These are phyloP conservation scores for Talaromyces liani DNA, from an alignment of 495 filamentous ascomycete genomes.

Conservation along the genomic window DNA sequence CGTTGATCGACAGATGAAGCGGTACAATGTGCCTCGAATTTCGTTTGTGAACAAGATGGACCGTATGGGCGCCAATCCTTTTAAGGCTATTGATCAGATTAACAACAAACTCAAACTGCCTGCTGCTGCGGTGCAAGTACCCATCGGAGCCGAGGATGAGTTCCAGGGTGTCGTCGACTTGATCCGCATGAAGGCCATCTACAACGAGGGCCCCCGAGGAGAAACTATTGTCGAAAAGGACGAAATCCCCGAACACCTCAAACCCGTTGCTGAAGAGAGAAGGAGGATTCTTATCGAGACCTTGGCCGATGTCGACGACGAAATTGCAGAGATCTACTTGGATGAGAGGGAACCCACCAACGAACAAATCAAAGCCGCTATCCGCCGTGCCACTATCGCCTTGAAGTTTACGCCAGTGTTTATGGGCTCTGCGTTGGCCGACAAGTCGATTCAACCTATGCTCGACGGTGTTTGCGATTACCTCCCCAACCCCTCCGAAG, in stretches of 20 bases:
- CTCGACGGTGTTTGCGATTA: constrained; percentile 95
- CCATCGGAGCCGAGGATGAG: constrained; percentile 86
- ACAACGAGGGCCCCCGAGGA: constrained; percentile 79
- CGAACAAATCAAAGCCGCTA: constrained; percentile 81
- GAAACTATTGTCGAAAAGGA: constrained; percentile 64
- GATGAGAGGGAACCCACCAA: constrained; percentile 71
- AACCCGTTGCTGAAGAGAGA: constrained; percentile 68
- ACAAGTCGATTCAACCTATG: constrained; percentile 96
- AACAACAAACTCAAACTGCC: constrained; percentile 88
- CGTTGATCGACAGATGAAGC: constrained; percentile 96
- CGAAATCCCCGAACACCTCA: constrained; percentile 71
- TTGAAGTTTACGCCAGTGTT: constrained; percentile 93
- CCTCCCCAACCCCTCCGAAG: constrained; percentile 87
- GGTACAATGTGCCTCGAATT: constrained; percentile 93
- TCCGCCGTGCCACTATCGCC: constrained; percentile 78
- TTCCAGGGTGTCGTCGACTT: constrained; percentile 95
- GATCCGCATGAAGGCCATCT: constrained; percentile 85
- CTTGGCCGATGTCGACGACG: constrained; percentile 94
- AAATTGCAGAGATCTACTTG: constrained; percentile 94
- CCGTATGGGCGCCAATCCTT: constrained; percentile 96
- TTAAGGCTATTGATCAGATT: constrained; percentile 96
- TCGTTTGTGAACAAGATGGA: constrained; percentile 99
- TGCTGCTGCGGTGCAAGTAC: constrained; percentile 91
- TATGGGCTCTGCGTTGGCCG: constrained; percentile 91
- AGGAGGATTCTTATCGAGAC: constrained; percentile 84